A percentile compares a stretch with the other conserved stretches of the same genome.
Evolutionary conservation across 148 eudicot genomes (phyloP).

Genomic region (Chenopodium suecicum): DNA sequence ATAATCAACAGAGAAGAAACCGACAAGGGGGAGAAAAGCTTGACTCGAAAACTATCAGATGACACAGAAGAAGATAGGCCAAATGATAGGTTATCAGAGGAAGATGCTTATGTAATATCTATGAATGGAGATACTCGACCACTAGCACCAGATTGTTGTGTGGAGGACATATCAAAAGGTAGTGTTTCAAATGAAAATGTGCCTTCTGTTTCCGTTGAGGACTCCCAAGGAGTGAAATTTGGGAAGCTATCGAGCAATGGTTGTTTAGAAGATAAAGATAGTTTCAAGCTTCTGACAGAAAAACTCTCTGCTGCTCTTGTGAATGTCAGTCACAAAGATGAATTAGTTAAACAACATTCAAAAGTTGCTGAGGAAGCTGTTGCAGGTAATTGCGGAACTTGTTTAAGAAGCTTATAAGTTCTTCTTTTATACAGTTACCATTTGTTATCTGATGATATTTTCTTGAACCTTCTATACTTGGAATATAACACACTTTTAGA

Average conservation of each 20-base stretch:
- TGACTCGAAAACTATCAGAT: not conserved
- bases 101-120: not conserved
- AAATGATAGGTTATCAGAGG: not conserved
- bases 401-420: not conserved
- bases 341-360: slow-evolving; percentile 80
- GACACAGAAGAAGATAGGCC: not conserved
- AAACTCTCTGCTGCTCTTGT: slow-evolving; percentile 86
- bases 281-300: slow-evolving; percentile 53
- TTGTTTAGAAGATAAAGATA: slow-evolving; percentile 38
- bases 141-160: not conserved
- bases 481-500: not conserved
- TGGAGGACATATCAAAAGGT: slow-evolving; percentile 1
- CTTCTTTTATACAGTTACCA: not conserved
- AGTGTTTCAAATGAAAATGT: not conserved
- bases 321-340: slow-evolving; percentile 79
- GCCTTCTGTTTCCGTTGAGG: not conserved
- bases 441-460: not conserved
- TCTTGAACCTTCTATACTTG: not conserved
- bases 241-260: not conserved
- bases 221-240: slow-evolving; percentile 4
- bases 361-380: slow-evolving; percentile 98
- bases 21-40: not conserved
- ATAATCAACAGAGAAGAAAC: slow-evolving; percentile 16
- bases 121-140: slow-evolving; percentile 13
- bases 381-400: slow-evolving; percentile 46